phyloP scores from a whole-genome alignment of 345 rosid genomes.

The Passiflora organensis region DNA sequence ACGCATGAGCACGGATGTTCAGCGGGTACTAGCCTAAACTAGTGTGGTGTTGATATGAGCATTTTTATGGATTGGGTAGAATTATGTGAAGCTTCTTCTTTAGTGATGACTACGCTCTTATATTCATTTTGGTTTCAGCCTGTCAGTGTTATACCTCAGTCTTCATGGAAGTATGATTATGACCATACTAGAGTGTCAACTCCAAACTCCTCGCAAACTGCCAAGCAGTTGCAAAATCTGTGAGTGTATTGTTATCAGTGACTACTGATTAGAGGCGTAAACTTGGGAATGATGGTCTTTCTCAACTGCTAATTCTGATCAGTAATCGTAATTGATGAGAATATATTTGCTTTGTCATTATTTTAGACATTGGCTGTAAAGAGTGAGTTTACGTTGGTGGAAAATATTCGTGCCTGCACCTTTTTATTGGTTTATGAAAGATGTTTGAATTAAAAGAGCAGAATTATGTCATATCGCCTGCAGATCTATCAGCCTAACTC shows the following conservation, averaged over 20 bases:
- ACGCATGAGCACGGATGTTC: slow-evolving; percentile 31
- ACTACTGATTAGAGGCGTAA: slow-evolving; percentile 7
- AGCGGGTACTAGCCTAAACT: slow-evolving; percentile 29
- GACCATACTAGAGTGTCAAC: slow-evolving; percentile 31
- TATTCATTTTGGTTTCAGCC: slow-evolving; percentile 51
- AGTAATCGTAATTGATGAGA: neutral
- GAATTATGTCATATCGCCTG: slow-evolving; percentile 13
- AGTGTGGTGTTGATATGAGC: neutral
- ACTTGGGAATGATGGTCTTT: neutral
- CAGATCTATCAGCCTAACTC: slow-evolving; percentile 64
- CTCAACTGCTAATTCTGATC: neutral
- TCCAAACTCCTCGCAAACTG: slow-evolving; percentile 41
- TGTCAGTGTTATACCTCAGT: slow-evolving; percentile 31
- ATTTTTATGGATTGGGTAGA: neutral
- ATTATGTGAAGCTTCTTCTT: neutral
- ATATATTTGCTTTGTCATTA: too few species aligned
- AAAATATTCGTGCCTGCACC: too few species aligned
- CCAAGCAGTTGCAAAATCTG: slow-evolving; percentile 78
- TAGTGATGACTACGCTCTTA: neutral
- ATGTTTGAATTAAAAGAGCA: neutral
- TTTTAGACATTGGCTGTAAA: too few species aligned
- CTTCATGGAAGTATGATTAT: slow-evolving; percentile 53
- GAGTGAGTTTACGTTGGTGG: too few species aligned
- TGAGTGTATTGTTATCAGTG: slow-evolving; percentile 36
- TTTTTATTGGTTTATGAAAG: too few species aligned